Percentiles rank a stretch among this genome's conserved stretches.
phyloP scores from a whole-genome alignment of 345 rosid species.

The Syzygium aromaticum region DNA sequence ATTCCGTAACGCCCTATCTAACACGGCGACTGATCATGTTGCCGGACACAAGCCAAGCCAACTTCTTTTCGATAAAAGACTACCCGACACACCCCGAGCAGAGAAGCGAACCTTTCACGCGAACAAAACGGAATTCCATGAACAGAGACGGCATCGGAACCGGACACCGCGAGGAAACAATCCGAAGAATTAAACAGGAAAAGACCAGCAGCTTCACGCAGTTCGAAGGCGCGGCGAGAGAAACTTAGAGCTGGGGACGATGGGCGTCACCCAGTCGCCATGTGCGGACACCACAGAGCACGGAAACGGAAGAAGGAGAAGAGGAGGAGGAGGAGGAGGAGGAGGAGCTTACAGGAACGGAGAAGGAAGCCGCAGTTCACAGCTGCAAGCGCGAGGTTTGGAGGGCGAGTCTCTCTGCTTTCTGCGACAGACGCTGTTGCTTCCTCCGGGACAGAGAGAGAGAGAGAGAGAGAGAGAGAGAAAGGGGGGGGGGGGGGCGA shows the following conservation, averaged over 20 bases:
- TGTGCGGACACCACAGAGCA: neutral
- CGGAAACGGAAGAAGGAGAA: rapidly evolving
- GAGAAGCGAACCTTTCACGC: neutral
- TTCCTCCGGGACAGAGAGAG: neutral
- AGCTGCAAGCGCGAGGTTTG: neutral
- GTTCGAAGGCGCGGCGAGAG: neutral
- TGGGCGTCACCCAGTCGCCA: neutral
- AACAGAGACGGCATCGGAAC: neutral
- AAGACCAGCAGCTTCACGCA: neutral
- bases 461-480: neutral
- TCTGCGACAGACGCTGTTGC: neutral
- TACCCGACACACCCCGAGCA: neutral
- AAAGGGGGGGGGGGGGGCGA: neutral
- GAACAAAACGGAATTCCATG: neutral
- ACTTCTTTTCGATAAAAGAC: neutral
- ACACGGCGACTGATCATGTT: neutral
- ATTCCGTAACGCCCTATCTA: neutral
- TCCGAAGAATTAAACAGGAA: neutral
- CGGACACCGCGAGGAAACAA: neutral
- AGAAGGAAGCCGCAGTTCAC: neutral
- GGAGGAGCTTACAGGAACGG: neutral
- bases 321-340: neutral
- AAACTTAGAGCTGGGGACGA: neutral
- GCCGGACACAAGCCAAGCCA: neutral
- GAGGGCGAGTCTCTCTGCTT: neutral